phyloP scores from a whole-genome alignment of 164 flowering plant species.

The Dillenia suffruticosa region DNA sequence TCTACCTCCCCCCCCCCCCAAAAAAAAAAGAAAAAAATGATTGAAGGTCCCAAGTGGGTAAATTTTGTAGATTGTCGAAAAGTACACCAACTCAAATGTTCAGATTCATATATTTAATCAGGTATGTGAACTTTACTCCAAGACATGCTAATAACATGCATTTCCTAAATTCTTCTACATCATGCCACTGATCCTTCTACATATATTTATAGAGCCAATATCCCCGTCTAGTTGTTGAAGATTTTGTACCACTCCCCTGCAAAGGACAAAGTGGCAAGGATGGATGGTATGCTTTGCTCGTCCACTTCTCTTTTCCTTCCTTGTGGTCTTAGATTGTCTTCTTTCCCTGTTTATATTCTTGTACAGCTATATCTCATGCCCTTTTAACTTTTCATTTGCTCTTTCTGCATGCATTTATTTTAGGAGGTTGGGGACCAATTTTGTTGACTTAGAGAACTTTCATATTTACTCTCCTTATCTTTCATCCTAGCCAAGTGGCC shows the following conservation, averaged over 20 bases:
- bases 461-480: no score
- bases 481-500: no score
- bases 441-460: no score
- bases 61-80: conserved; percentile 73
- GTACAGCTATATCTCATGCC: no score
- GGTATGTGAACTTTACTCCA: conserved; percentile 35
- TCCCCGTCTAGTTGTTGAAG: conserved; percentile 88
- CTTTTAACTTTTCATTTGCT: no score
- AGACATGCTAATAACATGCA: conserved; percentile 1
- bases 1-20: no score
- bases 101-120: conserved; percentile 94
- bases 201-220: conserved; percentile 72
- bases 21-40: no score
- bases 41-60: conserved; percentile 1
- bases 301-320: no score
- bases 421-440: no score
- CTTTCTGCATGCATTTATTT: no score
- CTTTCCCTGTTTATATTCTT: no score
- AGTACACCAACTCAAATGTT: conserved; percentile 67
- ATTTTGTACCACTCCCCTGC: conserved; percentile 76
- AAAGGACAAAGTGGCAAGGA: conserved; percentile 82
- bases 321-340: no score
- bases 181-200: neutral
- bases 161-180: neutral
- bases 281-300: conserved; percentile 64